Base-by-base conservation (phyloP, 2,329 filamentous ascomycete genomes). In the Dendrostoma leiphaemia region DNA sequence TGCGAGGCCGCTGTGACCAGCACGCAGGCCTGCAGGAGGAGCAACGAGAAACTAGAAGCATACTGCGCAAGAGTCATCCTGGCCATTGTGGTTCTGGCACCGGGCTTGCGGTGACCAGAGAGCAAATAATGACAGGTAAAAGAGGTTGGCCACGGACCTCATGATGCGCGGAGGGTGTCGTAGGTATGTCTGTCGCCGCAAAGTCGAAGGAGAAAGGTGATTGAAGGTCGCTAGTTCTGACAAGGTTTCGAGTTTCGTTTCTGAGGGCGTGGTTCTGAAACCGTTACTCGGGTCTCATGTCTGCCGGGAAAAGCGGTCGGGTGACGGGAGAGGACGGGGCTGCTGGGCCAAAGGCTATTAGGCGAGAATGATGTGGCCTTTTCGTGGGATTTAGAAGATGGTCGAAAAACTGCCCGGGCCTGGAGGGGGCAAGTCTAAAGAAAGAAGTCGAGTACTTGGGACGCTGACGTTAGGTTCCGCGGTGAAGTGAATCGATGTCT, bases 81-180 rank as follows among this genome's bases (percentile, higher is more conserved):
- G 69, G 47, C 40, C 48, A 51, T 67, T 63, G 28, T 56, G 51
- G 51, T 60, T 67, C 60, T 73, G 67, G 66, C 81, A 83, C 62
- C 70, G 71, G 23, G 71, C 75, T 40, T 75, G 70, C 40, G 74
- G 65, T 32, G 72, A 73, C 79, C 77, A 83, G 55, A 83, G 76
- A 57, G 80, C 71, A 68, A 84, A 82, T 55, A 83, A 66, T 29
- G 76, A 76, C 58, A 84, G 74, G 64, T 77, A 83, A 63, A 84
- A 82, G 49, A 81, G 69, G 62, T 75, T 77, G 60, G 75, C 73
- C 35, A 79, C 79, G 61, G 78, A 70, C 66, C 72, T 80, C 80
- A 83, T 83, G 59, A 57, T 63, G 62, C n/a, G 55, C 37, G 13
- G 34, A 41, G 40, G 31, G 21, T 44, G 19, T 54, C 34, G 49